Percentiles rank a stretch among this genome's conserved stretches.
These are phyloP conservation scores for Geranomyces variabilis DNA, from an alignment of 192 early-diverging fungal genomes.

Conservation along the genomic window DNA sequence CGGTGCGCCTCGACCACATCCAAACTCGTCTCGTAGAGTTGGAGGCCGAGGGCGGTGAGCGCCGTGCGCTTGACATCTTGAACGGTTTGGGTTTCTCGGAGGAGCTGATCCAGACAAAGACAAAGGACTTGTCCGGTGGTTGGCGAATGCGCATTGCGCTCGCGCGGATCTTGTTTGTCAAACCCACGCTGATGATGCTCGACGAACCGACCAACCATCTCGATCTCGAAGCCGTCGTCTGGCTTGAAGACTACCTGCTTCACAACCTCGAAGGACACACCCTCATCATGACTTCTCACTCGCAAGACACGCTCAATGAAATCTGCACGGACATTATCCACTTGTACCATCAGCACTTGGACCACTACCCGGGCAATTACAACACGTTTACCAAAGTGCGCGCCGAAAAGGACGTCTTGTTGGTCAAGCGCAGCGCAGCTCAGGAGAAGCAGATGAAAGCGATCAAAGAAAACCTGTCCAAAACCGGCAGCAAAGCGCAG, in stretches of 20 bases:
- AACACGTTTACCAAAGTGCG: slow-evolving; percentile 76
- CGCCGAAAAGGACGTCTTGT: slow-evolving; percentile 73
- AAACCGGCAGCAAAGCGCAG: slow-evolving; percentile 62
- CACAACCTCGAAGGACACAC: slow-evolving; percentile 54
- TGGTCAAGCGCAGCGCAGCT: slow-evolving; percentile 58
- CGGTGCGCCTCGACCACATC: slow-evolving; percentile 35
- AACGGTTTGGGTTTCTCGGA: slow-evolving; percentile 35
- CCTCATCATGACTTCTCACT: slow-evolving; percentile 71
- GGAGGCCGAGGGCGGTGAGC: slow-evolving; percentile 27
- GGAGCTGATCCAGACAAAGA: slow-evolving; percentile 33
- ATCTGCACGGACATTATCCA: slow-evolving; percentile 84
- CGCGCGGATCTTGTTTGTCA: slow-evolving; percentile 51
- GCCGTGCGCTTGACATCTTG: slow-evolving; percentile 34
- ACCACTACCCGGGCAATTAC: slow-evolving; percentile 76
- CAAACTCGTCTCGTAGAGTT: slow-evolving; percentile 31
- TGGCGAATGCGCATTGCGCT: slow-evolving; percentile 53
- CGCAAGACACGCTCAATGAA: slow-evolving; percentile 72
- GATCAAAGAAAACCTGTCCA: slow-evolving; percentile 59
- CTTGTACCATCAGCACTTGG: slow-evolving; percentile 78
- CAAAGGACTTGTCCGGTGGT: slow-evolving; percentile 51
- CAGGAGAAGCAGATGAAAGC: slow-evolving; percentile 67
- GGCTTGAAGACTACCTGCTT: slow-evolving; percentile 68
- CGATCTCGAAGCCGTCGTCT: slow-evolving; percentile 66
- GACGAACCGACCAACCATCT: slow-evolving; percentile 86
- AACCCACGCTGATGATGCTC: slow-evolving; percentile 79